Evolutionary conservation across 257 asterid genomes (phyloP).

Genomic region (Schizonepeta tenuifolia): DNA sequence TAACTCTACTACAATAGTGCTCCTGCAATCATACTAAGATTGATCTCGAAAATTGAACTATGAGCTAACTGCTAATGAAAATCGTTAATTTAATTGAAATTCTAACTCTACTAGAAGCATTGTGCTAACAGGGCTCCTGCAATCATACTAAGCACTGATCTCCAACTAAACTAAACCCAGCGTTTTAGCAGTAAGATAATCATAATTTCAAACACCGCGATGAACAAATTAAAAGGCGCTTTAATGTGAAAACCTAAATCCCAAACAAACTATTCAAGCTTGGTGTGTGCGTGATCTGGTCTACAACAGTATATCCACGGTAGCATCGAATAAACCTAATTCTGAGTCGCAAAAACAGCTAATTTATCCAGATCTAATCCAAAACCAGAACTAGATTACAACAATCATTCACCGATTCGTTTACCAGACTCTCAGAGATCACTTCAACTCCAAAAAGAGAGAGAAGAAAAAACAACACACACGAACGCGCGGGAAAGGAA

Average conservation of each 20-base stretch:
- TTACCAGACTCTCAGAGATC: background rate
- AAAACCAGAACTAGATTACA: background rate
- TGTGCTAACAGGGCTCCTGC: no score
- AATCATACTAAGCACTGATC: background rate
- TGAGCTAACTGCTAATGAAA: background rate
- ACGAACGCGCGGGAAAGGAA: slow-evolving; percentile 8
- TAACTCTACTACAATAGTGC: background rate
- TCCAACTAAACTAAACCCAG: slow-evolving; percentile 8
- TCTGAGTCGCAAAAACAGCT: background rate
- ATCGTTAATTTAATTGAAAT: no score
- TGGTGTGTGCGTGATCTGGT: background rate
- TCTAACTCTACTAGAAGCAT: background rate
- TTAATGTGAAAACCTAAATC: background rate
- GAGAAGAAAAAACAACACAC: no score
- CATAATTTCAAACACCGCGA: background rate
- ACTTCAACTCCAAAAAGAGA: background rate
- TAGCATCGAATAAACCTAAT: slow-evolving; percentile 4
- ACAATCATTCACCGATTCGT: slow-evolving; percentile 13
- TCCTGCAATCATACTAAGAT: background rate
- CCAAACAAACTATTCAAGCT: background rate
- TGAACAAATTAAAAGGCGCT: slow-evolving; percentile 17
- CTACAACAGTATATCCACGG: background rate
- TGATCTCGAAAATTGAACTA: background rate
- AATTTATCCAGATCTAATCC: slow-evolving; percentile 21
- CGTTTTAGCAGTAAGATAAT: background rate